Evolutionary conservation across 305 asterid species (phyloP).

Genomic region (Fraxinus xanthoxyloides): DNA sequence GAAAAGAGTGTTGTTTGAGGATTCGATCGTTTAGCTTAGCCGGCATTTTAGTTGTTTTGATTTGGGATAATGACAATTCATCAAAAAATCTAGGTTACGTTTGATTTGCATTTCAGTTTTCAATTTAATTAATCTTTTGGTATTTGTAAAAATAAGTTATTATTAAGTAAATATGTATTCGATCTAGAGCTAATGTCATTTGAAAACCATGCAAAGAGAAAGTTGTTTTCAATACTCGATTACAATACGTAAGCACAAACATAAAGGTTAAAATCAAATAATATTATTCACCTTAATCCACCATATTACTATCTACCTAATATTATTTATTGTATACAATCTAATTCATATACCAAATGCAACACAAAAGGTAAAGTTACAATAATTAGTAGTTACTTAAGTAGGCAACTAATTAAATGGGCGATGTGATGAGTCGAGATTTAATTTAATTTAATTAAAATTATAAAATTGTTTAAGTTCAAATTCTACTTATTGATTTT

Average conservation of each 20-base stretch:
- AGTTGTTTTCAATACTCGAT: not conserved
- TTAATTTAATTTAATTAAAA: too few relatives aligned
- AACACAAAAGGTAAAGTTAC: too few relatives aligned
- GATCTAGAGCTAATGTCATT: not conserved
- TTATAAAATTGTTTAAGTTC: not conserved
- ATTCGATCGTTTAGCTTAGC: conserved; percentile 66
- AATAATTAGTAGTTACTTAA: too few relatives aligned
- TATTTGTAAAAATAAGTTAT: not conserved
- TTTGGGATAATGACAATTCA: conserved; percentile 22
- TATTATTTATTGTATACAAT: not conserved
- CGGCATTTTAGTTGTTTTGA: conserved; percentile 51
- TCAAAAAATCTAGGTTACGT: not conserved
- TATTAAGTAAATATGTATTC: not conserved
- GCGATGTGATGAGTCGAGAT: too few relatives aligned
- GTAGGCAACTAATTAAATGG: too few relatives aligned
- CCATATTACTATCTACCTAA: too few relatives aligned
- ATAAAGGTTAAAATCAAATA: not conserved
- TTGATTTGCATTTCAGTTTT: too few relatives aligned
- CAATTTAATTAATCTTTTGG: not conserved
- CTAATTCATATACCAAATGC: not conserved
- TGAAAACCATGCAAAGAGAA: not conserved
- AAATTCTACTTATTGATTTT: not conserved
- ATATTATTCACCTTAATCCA: too few relatives aligned
- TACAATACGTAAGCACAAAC: not conserved
- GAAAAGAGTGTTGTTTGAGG: conserved; percentile 40